Evolutionary conservation across 1,284 basidiomycete genomes (phyloP), one percentile per base, ranked within the genome.

Genomic region (Phellopilus nigrolimitatus): DNA sequence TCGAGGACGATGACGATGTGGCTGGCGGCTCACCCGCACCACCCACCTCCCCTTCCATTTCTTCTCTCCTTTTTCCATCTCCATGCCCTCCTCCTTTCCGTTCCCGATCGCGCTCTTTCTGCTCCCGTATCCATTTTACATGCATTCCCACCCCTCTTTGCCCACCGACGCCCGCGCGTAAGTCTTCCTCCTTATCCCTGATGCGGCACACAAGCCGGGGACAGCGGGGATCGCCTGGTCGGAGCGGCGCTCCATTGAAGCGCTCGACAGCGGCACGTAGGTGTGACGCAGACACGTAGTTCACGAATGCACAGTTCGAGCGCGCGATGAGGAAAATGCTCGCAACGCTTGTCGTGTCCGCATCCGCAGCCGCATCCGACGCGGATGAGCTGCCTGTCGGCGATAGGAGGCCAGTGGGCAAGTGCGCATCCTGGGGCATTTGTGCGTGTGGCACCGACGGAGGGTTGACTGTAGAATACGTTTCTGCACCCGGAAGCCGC

Each of bases 281-380:
- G 55, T 85, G 74, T 1, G 63, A 68, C 59, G 84, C 79, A 0
- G 75, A 79, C 43, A 80, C 78, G 61, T 88, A 94, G 65, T 97
- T 97, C 66, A 97, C 80, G 63, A 98, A 97, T 3, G 91, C 91
- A 66, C 95, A 97, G 60, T 86, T 93, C 3, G 92, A 95, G 19
- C 93, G 82, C 15, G 87, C 80, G 60, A 99, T 98, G 51, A 95
- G 79, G 70, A 95, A 97, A 57, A 99, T 86, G 19, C 90, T 94
- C 2, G 88, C 67, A 2, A 97, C 83, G 4, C 91, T 91, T 24
- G 71, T 67, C 57, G 66, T 59, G 45, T 66, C 37, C 4, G 59
- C 47, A 3, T 13, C n/a, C 10, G 59, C 52, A 12, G 58, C 25
- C 34, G 53, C 28, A 17, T 53, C 9, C 22, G 52, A 47, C n/a